Evolutionary conservation across 1,284 basidiomycete genomes (phyloP).

Genomic region (Ustilago bromivora): DNA sequence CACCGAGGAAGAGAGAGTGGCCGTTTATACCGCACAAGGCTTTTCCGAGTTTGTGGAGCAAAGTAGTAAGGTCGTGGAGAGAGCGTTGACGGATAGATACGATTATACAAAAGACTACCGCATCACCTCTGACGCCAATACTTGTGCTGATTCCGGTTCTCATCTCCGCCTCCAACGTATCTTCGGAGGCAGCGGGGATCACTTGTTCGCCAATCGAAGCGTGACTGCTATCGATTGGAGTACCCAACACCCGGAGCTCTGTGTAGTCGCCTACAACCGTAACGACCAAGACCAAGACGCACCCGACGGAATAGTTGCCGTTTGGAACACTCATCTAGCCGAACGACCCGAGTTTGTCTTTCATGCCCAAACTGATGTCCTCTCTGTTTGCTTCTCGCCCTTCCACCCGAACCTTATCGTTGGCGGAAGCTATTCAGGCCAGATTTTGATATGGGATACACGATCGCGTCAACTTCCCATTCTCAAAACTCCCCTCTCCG

Average conservation of each 20-base stretch:
- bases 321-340: constrained; percentile 95
- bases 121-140: constrained; percentile 79
- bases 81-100: constrained; percentile 94
- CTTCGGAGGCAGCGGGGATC: constrained; percentile 56
- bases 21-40: constrained; percentile 85
- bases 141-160: constrained; percentile 69
- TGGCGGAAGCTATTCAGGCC: constrained; percentile 97
- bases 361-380: constrained; percentile 95
- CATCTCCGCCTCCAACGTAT: constrained; percentile 47
- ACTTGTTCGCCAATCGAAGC: constrained; percentile 78
- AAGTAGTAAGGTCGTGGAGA: constrained; percentile 92
- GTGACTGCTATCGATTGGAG: constrained; percentile 98
- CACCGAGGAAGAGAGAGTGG: constrained; percentile 82
- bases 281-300: constrained; percentile 79
- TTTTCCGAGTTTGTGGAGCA: constrained; percentile 93
- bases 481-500: constrained; percentile 91
- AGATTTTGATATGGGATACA: constrained; percentile 99
- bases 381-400: constrained; percentile 94
- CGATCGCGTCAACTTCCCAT: constrained; percentile 88
- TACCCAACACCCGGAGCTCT: constrained; percentile 96
- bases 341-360: constrained; percentile 98
- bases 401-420: constrained; percentile 97
- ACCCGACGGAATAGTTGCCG: constrained; percentile 93
- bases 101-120: constrained; percentile 97
- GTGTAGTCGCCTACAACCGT: constrained; percentile 95